Base-by-base conservation (phyloP, 2,329 filamentous ascomycete genomes). In the Tolypocladium capitatum region DNA sequence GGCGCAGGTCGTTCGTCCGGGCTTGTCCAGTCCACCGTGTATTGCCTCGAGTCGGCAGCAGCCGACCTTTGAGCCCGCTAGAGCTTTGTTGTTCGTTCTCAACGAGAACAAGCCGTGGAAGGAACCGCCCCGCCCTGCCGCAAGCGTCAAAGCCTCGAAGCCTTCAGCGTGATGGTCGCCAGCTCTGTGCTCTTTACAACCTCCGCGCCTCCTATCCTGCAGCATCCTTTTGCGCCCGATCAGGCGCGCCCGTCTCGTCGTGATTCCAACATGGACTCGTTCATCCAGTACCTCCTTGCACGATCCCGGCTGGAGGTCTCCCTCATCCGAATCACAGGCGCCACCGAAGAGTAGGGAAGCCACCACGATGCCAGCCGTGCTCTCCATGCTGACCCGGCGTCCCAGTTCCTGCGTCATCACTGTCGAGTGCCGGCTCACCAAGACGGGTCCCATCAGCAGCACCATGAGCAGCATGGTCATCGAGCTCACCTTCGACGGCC, bases 381-480 rank as follows among this genome's bases (percentile, higher is more conserved):
- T 34, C 33, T 18, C 33, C n/a, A 47, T 33, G 30, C n/a, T 24
- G 4, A 8, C 33, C 33, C 18, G 33, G 8, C 8, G 8, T 18
- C 33, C 11, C 43, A 67, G 62, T 21, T 58, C 61, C 21, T 64
- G 61, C 44, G 51, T 45, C 30, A 52, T 65, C 43, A 48, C 51
- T 33, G 55, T 66, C 33, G 55, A 63, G 43, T 56, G 57, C 35
- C 56, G 55, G n/a, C 54, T 62, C 18, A 58, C 58, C 10, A 57
- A 56, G 4, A 63, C 60, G 5, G 62, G 60, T 2, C 55, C 57
- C 4, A 55, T 65, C 35, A 53, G 56, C 36, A 61, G 58, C 33
- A 60, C 57, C 13, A 56, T 66, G 47, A 50, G 57, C 20, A 49
- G 60, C 31, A 59, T 59, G 55, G 51, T 55, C 18, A 52, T 61